Percentiles rank a stretch among this genome's conserved stretches.
These are phyloP conservation scores for Aspergillus homomorphus DNA, from an alignment of 495 filamentous ascomycete genomes.

Conservation along the genomic window DNA sequence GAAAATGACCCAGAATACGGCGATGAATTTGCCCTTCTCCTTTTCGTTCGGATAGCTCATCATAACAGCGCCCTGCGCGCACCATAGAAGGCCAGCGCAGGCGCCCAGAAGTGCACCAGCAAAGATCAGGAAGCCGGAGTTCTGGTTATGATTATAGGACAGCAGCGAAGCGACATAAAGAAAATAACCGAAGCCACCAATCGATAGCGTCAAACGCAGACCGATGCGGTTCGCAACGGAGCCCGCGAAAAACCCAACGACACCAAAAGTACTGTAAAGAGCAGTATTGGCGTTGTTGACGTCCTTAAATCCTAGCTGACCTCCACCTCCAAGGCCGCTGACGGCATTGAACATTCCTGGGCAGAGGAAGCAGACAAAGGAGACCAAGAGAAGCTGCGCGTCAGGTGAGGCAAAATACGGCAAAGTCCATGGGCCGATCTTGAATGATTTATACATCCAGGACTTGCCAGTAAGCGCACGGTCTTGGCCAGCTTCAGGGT, in stretches of 20 bases:
- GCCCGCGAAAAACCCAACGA: constrained; percentile 85
- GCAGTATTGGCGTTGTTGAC: constrained; percentile 70
- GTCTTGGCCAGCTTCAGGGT: constrained; percentile 31
- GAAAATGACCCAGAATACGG: constrained; percentile 93
- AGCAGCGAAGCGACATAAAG: constrained; percentile 78
- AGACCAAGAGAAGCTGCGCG: constrained; percentile 69
- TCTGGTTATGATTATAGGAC: constrained; percentile 75
- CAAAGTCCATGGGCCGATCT: constrained; percentile 50
- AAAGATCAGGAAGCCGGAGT: constrained; percentile 55
- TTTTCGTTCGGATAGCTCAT: constrained; percentile 85
- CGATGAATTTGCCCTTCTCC: constrained; percentile 84
- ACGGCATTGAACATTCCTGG: constrained; percentile 86
- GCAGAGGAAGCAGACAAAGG: constrained; percentile 86
- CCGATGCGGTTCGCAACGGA: constrained; percentile 76
- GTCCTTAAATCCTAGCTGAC: constrained; percentile 55
- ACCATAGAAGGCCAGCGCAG: constrained; percentile 87
- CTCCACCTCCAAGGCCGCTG: constrained; percentile 70
- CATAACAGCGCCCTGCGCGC: constrained; percentile 92
- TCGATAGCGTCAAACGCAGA: constrained; percentile 64
- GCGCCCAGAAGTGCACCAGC: constrained; percentile 59
- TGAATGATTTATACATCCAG: constrained; percentile 70
- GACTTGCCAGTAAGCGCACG: constrained; percentile 30
- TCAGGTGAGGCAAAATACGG: constrained; percentile 76
- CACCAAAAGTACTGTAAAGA: constrained; percentile 77
- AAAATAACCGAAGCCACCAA: constrained; percentile 85